phyloP scores from a whole-genome alignment of 1,139 yeast species.

The Meyerozyma carpophila region DNA sequence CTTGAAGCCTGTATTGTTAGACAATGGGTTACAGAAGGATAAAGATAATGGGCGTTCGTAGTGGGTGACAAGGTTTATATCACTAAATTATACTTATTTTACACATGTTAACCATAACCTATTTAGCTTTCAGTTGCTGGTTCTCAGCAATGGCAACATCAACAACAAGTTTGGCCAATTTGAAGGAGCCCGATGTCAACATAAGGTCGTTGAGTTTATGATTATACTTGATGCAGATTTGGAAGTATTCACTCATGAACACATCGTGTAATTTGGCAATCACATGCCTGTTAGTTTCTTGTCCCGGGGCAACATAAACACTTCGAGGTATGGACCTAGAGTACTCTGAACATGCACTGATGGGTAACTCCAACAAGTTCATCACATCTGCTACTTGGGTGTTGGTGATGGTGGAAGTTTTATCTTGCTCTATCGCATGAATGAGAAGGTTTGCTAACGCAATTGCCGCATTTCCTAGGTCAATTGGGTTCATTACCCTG shows the following conservation, averaged over 20 bases:
- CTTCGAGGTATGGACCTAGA: constrained; percentile 38
- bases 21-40: constrained; percentile 17
- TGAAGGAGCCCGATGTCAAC: constrained; percentile 56
- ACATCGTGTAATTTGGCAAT: constrained; percentile 57
- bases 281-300: constrained; percentile 29
- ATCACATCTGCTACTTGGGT: constrained; percentile 52
- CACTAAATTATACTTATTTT: background rate
- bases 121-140: constrained; percentile 25
- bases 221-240: constrained; percentile 58
- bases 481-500: constrained; percentile 52
- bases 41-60: background rate
- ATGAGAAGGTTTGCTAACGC: constrained; percentile 52
- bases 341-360: constrained; percentile 37
- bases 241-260: constrained; percentile 57
- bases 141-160: constrained; percentile 59
- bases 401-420: constrained; percentile 41
- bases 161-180: constrained; percentile 66
- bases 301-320: constrained; percentile 35
- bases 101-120: background rate
- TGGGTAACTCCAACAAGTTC: constrained; percentile 54
- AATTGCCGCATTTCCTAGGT: constrained; percentile 60
- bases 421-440: constrained; percentile 63
- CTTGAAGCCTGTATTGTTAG: constrained; percentile 90
- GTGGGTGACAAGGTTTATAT: background rate
- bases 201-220: constrained; percentile 58